Evolutionary conservation across 75 land plant genomes (phyloP).

Genomic region (Ceratopteris richardii): DNA sequence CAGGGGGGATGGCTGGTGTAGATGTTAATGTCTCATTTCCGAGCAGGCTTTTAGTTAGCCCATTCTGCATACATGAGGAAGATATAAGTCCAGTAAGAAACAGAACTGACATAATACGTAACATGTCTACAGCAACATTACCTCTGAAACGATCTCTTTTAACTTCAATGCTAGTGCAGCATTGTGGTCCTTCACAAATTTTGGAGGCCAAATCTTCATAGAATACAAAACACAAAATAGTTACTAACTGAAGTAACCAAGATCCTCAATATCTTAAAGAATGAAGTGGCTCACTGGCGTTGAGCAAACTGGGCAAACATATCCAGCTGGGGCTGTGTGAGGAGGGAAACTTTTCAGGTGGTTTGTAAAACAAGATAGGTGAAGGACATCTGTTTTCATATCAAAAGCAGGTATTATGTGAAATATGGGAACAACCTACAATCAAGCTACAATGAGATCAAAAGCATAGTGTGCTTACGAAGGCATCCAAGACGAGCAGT

Average conservation of each 20-base stretch:
- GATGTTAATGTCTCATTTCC: constrained; percentile 14
- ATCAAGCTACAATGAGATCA: not conserved
- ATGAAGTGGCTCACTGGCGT: constrained; percentile 40
- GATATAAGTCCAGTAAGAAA: not conserved
- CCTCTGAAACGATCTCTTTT: constrained; percentile 20
- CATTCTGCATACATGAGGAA: constrained; percentile 6
- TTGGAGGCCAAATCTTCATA: constrained; percentile 34
- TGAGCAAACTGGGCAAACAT: constrained; percentile 78
- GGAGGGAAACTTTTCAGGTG: constrained; percentile 77
- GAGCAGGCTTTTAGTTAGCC: constrained; percentile 16
- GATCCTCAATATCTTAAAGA: too few species aligned
- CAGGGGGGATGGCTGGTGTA: constrained; percentile 10
- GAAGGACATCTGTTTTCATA: constrained; percentile 58
- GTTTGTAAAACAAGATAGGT: constrained; percentile 68
- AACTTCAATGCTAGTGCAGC: constrained; percentile 13
- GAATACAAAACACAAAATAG: not conserved
- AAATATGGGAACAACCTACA: not conserved
- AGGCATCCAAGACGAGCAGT: constrained; percentile 91
- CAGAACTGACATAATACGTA: not conserved
- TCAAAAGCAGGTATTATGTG: not conserved
- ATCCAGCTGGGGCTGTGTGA: constrained; percentile 95
- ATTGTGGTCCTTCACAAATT: constrained; percentile 18
- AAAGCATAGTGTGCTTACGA: constrained; percentile 47
- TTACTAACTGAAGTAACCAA: too few species aligned
- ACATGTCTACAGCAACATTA: not conserved